Conservation (phyloP, 1,284 basidiomycete species). For the Hymenochaete sp. region DNA sequence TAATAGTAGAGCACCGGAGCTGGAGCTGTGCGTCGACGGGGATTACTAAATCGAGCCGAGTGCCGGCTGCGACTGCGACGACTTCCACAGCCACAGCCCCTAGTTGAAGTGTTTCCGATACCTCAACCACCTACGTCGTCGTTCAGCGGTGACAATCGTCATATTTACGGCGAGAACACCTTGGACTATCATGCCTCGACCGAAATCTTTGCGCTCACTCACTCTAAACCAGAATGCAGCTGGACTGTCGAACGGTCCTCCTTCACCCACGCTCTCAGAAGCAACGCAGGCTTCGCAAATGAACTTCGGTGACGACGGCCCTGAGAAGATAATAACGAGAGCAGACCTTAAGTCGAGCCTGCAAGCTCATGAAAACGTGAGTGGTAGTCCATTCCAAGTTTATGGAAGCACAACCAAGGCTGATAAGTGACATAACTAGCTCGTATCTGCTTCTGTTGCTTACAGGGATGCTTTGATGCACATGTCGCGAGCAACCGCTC, state of each 20-base stretch:
- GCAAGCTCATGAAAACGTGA: slow-evolving; percentile 72
- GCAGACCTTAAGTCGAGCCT: slow-evolving; percentile 71
- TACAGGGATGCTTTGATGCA: slow-evolving; percentile 80
- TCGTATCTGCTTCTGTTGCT: slow-evolving; percentile 70
- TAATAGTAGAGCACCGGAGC: no score
- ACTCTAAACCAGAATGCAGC: slow-evolving; percentile 35
- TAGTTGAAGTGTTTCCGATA: no score
- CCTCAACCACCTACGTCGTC: no score
- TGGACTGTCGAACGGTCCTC: slow-evolving; percentile 41
- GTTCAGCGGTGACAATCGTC: no score
- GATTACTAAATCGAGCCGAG: no score
- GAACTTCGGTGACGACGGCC: slow-evolving; percentile 62
- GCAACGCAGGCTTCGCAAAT: slow-evolving; percentile 56
- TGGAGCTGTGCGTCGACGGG: no score
- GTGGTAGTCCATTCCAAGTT: slow-evolving; percentile 21
- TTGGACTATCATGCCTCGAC: slow-evolving; percentile 59
- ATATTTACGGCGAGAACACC: no score
- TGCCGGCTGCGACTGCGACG: no score
- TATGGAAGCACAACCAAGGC: neutral
- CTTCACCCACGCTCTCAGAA: slow-evolving; percentile 79
- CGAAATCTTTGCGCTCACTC: slow-evolving; percentile 51
- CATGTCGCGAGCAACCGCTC: slow-evolving; percentile 80
- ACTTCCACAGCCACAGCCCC: no score
- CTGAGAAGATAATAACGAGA: slow-evolving; percentile 75
- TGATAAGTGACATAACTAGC: slow-evolving; percentile 31